Base-by-base conservation (phyloP, 768 basidiomycete genomes). In the Termitomyces sp. region DNA sequence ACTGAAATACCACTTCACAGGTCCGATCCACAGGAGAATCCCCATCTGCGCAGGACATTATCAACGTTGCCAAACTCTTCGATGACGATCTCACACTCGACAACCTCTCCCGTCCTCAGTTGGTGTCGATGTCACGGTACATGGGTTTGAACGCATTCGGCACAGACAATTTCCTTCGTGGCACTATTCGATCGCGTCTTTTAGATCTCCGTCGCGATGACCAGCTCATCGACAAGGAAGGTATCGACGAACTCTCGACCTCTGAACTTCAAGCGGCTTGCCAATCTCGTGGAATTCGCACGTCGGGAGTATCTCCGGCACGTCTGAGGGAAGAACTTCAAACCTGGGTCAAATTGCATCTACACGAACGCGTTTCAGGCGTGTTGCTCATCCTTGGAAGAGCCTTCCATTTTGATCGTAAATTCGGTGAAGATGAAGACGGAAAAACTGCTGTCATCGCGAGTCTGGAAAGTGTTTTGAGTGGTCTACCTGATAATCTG, bases 141-240 rank as follows among this genome's bases (percentile, higher is more conserved):
- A 97, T 99, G 94, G 93, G 90, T 55, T 84, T 98, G 67, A 96
- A 98, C 74, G 95, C 96, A 3, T 99, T 98, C 68, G 97, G 97
- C 45, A 98, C 96, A 16, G 97, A 99, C 74, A 98, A 98, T 75
- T 98, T 97, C 76, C 81, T 99, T 44, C 89, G 96, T 46, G 93
- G 93, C 36, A 86, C 90, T 36, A 92, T 99, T 69, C 89, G 93
- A 26, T 83, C 84, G 43, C 85, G 93, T 30, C 79, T 99, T 26
- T 77, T 89, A 62, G 82, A 89, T 66, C 82, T 99, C 63, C 83
- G 94, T 53, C 82, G 90, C 43, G 97, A 99, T 67, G 96, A 99
- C 75, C 89, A 98, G 74, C 85, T 90, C 52, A 99, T 99, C 65
- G 79, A 91, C 62, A 72, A 80, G 2, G 96, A 99, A 76, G 95